A percentile compares a stretch with the other conserved stretches of the same genome.
Conservation (phyloP, 129 eudicot species). For the Smallanthus sonchifolius region DNA sequence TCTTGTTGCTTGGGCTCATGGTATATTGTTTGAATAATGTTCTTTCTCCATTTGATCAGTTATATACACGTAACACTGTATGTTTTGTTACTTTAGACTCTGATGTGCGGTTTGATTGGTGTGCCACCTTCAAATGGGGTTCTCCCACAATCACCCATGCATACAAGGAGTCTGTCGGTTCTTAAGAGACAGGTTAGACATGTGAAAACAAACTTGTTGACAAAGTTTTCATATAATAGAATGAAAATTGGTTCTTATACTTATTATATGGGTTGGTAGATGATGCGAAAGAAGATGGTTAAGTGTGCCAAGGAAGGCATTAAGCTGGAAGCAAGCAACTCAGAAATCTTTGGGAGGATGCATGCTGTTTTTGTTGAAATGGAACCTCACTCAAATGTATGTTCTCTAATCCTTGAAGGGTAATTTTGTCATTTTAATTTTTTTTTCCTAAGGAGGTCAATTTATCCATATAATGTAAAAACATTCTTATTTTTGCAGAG, state of each 20-base stretch:
- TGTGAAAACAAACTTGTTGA: neutral
- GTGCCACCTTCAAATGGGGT: slow-evolving; percentile 93
- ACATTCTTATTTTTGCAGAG: slow-evolving; percentile 17
- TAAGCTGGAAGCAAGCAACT: slow-evolving; percentile 53
- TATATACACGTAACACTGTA: neutral
- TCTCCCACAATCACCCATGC: slow-evolving; percentile 94
- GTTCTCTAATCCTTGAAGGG: neutral
- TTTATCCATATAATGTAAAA: neutral
- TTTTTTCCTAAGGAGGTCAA: neutral
- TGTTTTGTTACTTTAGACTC: slow-evolving; percentile 50
- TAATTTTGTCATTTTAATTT: neutral
- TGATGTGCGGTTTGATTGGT: slow-evolving; percentile 87
- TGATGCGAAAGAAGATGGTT: slow-evolving; percentile 80
- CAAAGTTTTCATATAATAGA: neutral
- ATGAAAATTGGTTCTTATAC: neutral
- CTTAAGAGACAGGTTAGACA: slow-evolving; percentile 72
- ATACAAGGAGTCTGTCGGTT: slow-evolving; percentile 78
- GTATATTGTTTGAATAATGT: slow-evolving; percentile 32
- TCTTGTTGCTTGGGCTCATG: slow-evolving; percentile 84
- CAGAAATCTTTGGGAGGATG: slow-evolving; percentile 81
- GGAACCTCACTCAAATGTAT: slow-evolving; percentile 64
- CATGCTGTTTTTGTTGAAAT: slow-evolving; percentile 82
- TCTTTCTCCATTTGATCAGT: neutral
- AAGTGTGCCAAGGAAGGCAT: slow-evolving; percentile 77
- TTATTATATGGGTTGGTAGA: slow-evolving; percentile 30